Evolutionary conservation across 2,329 filamentous ascomycete genomes (phyloP).

Genomic region (Diatrype stigma): DNA sequence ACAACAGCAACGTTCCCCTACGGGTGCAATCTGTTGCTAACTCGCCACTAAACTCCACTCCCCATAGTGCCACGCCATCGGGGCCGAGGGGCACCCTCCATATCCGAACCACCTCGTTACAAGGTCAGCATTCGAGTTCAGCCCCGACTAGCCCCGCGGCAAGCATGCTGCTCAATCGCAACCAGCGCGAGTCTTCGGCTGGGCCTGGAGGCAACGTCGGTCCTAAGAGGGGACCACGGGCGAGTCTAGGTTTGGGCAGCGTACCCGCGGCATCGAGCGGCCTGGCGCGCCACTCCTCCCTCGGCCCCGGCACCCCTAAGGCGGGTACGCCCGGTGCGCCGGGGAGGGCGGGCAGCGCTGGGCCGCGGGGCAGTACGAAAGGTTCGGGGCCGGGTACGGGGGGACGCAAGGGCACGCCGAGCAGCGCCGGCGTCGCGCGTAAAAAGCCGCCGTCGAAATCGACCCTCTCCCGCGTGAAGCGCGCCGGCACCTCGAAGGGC

Average conservation of each 20-base stretch:
- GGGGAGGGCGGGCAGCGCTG: conserved; percentile 54
- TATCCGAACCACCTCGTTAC: conserved; percentile 46
- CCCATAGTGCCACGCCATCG: conserved; percentile 37
- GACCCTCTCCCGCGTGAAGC: conserved; percentile 60
- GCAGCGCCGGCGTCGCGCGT: conserved; percentile 23
- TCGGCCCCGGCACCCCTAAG: conserved; percentile 61
- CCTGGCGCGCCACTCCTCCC: conserved; percentile 58
- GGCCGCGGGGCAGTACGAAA: conserved; percentile 51
- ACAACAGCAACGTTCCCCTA: conserved; percentile 43
- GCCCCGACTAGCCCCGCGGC: conserved; percentile 58
- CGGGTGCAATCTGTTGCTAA: conserved; percentile 29
- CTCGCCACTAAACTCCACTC: conserved; percentile 32
- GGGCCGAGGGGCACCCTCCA: conserved; percentile 41
- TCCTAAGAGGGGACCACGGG: conserved; percentile 50
- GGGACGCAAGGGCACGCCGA: conserved; percentile 41
- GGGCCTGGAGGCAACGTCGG: conserved; percentile 43
- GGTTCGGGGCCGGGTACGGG: conserved; percentile 29
- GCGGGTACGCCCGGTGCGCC: conserved; percentile 32
- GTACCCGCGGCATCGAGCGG: conserved; percentile 51
- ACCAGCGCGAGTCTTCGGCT: conserved; percentile 53
- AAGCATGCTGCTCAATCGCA: conserved; percentile 54
- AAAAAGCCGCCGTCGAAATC: conserved; percentile 47
- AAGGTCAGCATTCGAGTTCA: conserved; percentile 47
- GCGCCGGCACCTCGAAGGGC: conserved; percentile 48
- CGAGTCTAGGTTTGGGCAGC: conserved; percentile 43